Evolutionary conservation across 2,329 filamentous ascomycete genomes (phyloP).

Genomic region (Clarireedia paspali): DNA sequence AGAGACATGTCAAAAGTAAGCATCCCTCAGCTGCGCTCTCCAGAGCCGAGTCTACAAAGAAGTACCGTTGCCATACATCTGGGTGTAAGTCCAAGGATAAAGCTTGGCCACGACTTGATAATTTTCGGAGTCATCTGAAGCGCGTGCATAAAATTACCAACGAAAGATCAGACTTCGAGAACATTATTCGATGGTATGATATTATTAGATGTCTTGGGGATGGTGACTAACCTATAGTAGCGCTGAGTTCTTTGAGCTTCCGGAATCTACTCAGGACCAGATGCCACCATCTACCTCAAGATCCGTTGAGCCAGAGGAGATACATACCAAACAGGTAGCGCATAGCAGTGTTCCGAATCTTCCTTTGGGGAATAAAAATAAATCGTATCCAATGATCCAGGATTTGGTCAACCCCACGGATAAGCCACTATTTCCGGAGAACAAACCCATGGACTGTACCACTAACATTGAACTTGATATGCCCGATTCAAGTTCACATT

Average conservation of each 20-base stretch:
- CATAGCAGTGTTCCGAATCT: not conserved
- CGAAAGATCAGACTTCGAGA: slow-evolving; percentile 33
- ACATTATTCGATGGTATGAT: slow-evolving; percentile 39
- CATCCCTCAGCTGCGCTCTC: slow-evolving; percentile 45
- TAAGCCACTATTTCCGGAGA: slow-evolving; percentile 7
- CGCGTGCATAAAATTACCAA: slow-evolving; percentile 49
- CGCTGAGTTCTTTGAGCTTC: slow-evolving; percentile 17
- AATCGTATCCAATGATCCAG: slow-evolving; percentile 18
- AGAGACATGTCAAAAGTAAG: slow-evolving; percentile 68
- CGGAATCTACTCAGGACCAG: slow-evolving; percentile 8
- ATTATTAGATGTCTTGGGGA: not conserved
- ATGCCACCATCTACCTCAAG: slow-evolving; percentile 8
- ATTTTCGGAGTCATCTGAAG: slow-evolving; percentile 73
- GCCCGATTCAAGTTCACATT: slow-evolving; percentile 10
- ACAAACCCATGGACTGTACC: not conserved
- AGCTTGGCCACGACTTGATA: slow-evolving; percentile 74
- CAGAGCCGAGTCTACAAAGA: slow-evolving; percentile 38
- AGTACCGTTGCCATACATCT: slow-evolving; percentile 51
- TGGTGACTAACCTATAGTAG: slow-evolving; percentile 10
- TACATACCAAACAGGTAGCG: not conserved
- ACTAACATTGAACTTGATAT: slow-evolving; percentile 8
- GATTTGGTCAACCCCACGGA: slow-evolving; percentile 14
- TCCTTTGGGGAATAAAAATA: slow-evolving; percentile 3
- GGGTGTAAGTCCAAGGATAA: slow-evolving; percentile 56
- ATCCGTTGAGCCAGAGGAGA: slow-evolving; percentile 1